Evolutionary conservation across 225 moss, liverwort and hornwort genomes (phyloP).

Genomic region (Marchantia polymorpha): DNA sequence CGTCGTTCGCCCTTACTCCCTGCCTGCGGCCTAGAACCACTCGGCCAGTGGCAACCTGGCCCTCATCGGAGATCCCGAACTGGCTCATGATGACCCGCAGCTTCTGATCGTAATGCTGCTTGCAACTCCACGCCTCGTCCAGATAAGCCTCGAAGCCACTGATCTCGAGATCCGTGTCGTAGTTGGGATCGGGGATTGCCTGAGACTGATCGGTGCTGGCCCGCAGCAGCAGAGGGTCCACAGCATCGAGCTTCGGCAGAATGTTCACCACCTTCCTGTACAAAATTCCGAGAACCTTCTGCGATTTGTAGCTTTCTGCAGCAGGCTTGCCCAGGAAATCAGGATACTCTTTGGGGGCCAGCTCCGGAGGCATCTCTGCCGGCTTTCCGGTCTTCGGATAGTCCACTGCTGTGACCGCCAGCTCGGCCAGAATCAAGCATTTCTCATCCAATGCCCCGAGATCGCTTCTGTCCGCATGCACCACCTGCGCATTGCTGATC

Average conservation of each 20-base stretch:
- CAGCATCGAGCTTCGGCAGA: slow-evolving; percentile 31
- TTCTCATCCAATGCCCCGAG: slow-evolving; percentile 63
- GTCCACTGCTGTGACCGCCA: slow-evolving; percentile 83
- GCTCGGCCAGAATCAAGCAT: slow-evolving; percentile 54
- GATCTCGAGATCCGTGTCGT: slow-evolving; percentile 63
- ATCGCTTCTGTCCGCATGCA: slow-evolving; percentile 68
- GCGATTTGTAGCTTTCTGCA: slow-evolving; percentile 53
- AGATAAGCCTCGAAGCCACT: slow-evolving; percentile 58
- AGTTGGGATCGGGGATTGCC: slow-evolving; percentile 33
- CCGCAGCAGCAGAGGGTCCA: slow-evolving; percentile 31
- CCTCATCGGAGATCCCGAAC: slow-evolving; percentile 60
- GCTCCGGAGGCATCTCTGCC: slow-evolving; percentile 55
- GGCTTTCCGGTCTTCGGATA: slow-evolving; percentile 89
- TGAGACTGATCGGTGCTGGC: not conserved
- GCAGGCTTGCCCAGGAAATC: slow-evolving; percentile 84
- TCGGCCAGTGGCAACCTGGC: slow-evolving; percentile 63
- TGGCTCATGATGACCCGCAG: slow-evolving; percentile 67
- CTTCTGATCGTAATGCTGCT: slow-evolving; percentile 59
- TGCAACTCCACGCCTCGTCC: slow-evolving; percentile 62
- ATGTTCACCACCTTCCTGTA: slow-evolving; percentile 55
- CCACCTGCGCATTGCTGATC: slow-evolving; percentile 86
- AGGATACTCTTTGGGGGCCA: slow-evolving; percentile 59
- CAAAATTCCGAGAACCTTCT: slow-evolving; percentile 59
- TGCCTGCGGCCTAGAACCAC: slow-evolving; percentile 27
- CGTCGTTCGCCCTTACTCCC: slow-evolving; percentile 33